Evolutionary conservation across 2,329 filamentous ascomycete genomes (phyloP), one percentile per base, ranked within the genome.

Genomic region (Macrophomina tecta): DNA sequence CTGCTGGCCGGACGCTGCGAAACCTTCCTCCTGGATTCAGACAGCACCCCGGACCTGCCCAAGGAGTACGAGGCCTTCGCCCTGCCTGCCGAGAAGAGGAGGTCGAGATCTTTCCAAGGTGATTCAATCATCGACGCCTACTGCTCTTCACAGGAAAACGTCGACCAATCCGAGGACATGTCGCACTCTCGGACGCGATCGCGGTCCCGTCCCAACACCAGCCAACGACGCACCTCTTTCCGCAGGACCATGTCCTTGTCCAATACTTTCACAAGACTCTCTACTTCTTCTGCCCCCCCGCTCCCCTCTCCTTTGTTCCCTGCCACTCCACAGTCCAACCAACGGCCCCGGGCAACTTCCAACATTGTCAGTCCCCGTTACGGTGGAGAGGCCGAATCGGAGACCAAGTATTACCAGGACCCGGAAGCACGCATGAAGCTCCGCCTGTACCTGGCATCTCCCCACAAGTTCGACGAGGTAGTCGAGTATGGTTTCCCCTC

Each of bases 391-490:
- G 84, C 83, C 23, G 92, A 96, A 72, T 85, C 90, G 4, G 84
- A 86, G 40, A 91, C 92, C 4, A 87, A 91, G 45, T 91, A 97
- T 79, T 97, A 97, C 74, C 92, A 93, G 76, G 93, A 97, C 72
- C 93, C 93, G 0, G 92, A 97, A 75, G 92, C 94, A 46, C 88
- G 94, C 40, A 84, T 92, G 72, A 97, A 96, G 79, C 83, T 98
- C 23, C 89, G 93, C 12, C 89, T 92, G 6, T 97, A 94, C 73
- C 86, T 97, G 23, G 91, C 92, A 7, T 97, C 93, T 1, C 91
- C 94, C 0, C 92, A 97, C 71, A 97, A 97, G 76, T 98, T 98
- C 72, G 94, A 98, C 75, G 94, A 98, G 79, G 93, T 92, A 1
- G 87, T 98, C 63, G 92, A 97, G 76, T 97, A 96, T 78, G 94